These are phyloP conservation scores for Penicillium sp. DNA, from an alignment of 2,329 filamentous ascomycete genomes.

Conservation along the genomic window DNA sequence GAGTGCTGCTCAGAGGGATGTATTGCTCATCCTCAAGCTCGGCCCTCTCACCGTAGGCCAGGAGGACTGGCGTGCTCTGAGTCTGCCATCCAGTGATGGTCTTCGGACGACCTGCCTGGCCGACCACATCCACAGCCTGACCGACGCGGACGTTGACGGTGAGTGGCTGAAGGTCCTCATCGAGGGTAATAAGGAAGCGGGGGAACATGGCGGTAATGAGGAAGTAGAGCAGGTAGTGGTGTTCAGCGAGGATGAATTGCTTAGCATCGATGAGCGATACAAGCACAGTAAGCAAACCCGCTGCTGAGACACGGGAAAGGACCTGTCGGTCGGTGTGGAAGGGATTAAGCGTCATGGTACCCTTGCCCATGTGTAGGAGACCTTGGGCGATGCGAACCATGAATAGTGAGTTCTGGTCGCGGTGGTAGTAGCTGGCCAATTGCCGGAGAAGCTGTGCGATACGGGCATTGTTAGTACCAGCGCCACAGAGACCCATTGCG, in stretches of 20 bases:
- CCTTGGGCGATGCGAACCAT: conserved; percentile 99
- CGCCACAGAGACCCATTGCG: conserved; percentile 94
- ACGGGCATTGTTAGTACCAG: conserved; percentile 96
- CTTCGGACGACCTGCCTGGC: conserved; percentile 94
- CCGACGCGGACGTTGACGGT: conserved; percentile 96
- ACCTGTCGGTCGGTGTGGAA: conserved; percentile 99
- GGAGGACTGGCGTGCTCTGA: conserved; percentile 93
- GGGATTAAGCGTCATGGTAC: conserved; percentile 91
- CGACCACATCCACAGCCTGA: conserved; percentile 96
- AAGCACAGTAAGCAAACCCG: conserved; percentile 83
- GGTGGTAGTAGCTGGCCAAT: conserved; percentile 95
- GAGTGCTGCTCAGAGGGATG: conserved; percentile 80
- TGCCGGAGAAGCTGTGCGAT: conserved; percentile 91
- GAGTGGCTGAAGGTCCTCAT: conserved; percentile 89
- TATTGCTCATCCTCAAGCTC: conserved; percentile 98
- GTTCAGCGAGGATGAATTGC: conserved; percentile 68
- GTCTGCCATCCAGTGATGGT: conserved; percentile 99
- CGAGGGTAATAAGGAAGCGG: conserved; percentile 90
- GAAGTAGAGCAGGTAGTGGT: conserved; percentile 96
- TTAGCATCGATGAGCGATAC: conserved; percentile 95
- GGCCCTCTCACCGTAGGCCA: conserved; percentile 92
- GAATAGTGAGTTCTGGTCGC: conserved; percentile 92
- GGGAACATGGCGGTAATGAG: conserved; percentile 96
- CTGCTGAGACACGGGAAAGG: conserved; percentile 84
- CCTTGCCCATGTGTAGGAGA: conserved; percentile 98